Conservation (phyloP, 2,329 filamentous ascomycete genomes). For the Microdochium trichocladiopsis region DNA sequence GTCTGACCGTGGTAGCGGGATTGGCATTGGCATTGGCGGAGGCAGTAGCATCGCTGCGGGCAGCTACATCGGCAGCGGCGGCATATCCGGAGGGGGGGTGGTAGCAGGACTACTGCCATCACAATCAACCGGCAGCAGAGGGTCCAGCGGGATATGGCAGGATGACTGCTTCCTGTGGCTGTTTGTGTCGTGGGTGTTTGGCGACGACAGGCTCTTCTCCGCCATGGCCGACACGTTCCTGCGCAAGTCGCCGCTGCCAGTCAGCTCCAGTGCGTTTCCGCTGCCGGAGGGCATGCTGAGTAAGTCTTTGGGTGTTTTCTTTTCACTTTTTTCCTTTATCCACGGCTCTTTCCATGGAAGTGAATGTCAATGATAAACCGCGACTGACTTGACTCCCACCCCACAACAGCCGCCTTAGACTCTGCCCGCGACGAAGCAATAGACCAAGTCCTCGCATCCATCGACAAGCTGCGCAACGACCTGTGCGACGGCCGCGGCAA, state of each 20-base stretch:
- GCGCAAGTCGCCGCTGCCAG: not conserved
- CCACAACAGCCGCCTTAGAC: not conserved
- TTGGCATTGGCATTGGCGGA: not conserved
- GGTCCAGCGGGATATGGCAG: not conserved
- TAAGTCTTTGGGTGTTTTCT: not conserved
- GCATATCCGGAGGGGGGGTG: no score
- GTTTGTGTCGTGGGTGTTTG: not conserved
- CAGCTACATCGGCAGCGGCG: no score
- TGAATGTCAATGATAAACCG: no score
- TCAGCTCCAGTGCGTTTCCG: not conserved
- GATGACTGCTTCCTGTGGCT: not conserved
- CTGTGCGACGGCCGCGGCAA: not conserved
- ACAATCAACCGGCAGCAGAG: not conserved
- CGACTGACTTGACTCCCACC: not conserved
- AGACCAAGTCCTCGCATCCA: not conserved
- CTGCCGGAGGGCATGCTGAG: not conserved
- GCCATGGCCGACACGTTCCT: not conserved
- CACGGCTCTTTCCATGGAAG: not conserved
- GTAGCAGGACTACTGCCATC: no score
- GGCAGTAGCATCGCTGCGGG: no score
- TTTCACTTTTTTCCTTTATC: not conserved
- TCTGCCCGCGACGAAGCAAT: not conserved
- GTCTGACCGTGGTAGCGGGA: not conserved
- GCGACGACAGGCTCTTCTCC: not conserved
- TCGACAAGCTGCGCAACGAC: not conserved